Percentiles rank a stretch among this genome's conserved stretches.
phyloP scores from a whole-genome alignment of 2,329 filamentous ascomycete species.

The Pyricularia grisea region DNA sequence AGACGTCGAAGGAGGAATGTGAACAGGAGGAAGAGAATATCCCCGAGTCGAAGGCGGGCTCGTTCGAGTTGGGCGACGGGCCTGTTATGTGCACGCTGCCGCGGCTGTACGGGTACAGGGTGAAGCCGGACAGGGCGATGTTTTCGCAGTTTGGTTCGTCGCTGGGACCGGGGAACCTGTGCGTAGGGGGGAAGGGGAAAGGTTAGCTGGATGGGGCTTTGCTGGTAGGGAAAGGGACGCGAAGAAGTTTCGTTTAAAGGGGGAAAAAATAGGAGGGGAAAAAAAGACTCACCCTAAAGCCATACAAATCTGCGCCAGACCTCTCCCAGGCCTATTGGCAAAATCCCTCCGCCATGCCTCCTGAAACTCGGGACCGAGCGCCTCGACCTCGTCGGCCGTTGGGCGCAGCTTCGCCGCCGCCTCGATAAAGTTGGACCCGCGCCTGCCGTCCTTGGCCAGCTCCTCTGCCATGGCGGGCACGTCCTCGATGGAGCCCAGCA shows the following conservation, averaged over 20 bases:
- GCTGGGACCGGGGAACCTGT: background rate
- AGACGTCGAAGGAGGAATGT: conserved; percentile 34
- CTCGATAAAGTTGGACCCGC: conserved; percentile 48
- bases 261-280: background rate
- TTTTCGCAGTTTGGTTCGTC: conserved; percentile 30
- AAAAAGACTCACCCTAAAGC: conserved; percentile 15
- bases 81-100: conserved; percentile 46
- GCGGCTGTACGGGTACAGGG: conserved; percentile 50
- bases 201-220: conserved; percentile 6
- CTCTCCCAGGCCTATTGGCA: conserved; percentile 10
- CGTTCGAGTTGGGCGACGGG: conserved; percentile 19
- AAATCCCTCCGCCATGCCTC: conserved; percentile 43
- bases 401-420: conserved; percentile 43
- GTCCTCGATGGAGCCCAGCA: conserved; percentile 14
- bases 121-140: conserved; percentile 38
- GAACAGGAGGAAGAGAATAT: conserved; percentile 28
- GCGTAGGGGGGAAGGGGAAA: background rate
- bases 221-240: conserved; percentile 38
- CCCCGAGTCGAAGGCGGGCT: conserved; percentile 40
- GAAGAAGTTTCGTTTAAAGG: conserved; percentile 17
- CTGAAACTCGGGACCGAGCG: conserved; percentile 39
- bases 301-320: conserved; percentile 11
- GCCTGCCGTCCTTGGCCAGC: conserved; percentile 18
- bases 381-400: conserved; percentile 37
- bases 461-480: conserved; percentile 9